Evolutionary conservation across 83 land plant genomes (phyloP).

Genomic region (Diphasiastrum complanatum): DNA sequence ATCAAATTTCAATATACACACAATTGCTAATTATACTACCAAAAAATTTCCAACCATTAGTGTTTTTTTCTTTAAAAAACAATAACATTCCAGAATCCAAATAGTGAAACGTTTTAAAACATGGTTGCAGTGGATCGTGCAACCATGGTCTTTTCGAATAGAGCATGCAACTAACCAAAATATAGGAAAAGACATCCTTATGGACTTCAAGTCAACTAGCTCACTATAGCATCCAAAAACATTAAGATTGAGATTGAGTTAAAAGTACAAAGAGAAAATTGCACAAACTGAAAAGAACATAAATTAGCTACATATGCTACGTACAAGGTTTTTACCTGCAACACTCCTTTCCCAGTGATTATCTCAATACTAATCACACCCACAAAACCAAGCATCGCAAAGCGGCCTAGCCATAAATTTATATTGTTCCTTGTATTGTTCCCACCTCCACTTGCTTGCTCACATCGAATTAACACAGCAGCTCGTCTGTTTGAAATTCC

Average conservation of each 20-base stretch:
- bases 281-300: neutral
- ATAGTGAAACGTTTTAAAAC: too few species aligned
- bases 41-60: too few species aligned
- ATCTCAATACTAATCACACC: conserved; percentile 65
- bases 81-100: too few species aligned
- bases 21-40: too few species aligned
- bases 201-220: neutral
- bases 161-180: too few species aligned
- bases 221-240: neutral
- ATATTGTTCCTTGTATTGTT: conserved; percentile 43
- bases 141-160: too few species aligned
- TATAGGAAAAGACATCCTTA: too few species aligned
- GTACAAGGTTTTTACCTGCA: conserved; percentile 53
- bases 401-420: conserved; percentile 82
- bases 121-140: too few species aligned
- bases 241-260: neutral
- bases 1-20: too few species aligned
- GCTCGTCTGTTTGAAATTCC: too few species aligned
- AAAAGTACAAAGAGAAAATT: neutral
- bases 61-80: too few species aligned
- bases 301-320: neutral
- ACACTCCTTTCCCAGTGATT: conserved; percentile 81
- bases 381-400: conserved; percentile 91
- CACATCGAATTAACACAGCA: too few species aligned
- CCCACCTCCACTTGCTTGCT: conserved; percentile 42